These are phyloP conservation scores for Nelumbo lutea DNA, from an alignment of 164 flowering plant species.

Conservation along the genomic window DNA sequence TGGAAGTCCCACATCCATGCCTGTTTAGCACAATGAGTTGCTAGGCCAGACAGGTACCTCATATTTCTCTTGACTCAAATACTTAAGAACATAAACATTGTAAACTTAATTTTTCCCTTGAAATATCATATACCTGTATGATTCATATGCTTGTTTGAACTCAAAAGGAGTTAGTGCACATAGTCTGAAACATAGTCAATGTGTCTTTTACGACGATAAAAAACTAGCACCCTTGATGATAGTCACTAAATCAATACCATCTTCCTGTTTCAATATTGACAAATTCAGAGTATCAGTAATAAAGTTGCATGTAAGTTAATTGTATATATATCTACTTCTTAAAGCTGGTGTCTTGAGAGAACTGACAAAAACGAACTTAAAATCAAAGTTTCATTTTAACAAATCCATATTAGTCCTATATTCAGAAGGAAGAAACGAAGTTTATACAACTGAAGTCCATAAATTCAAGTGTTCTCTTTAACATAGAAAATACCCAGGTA, in stretches of 20 bases:
- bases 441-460: too few species aligned
- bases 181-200: slow-evolving; percentile 49
- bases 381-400: too few species aligned
- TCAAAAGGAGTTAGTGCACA: slow-evolving; percentile 48
- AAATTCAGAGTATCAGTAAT: not conserved
- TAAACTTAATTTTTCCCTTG: not conserved
- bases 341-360: too few species aligned
- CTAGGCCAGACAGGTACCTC: not conserved
- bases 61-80: not conserved
- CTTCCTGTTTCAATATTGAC: slow-evolving; percentile 40
- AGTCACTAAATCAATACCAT: slow-evolving; percentile 49
- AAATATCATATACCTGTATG: slow-evolving; percentile 27
- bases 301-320: not conserved
- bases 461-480: too few species aligned
- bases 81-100: not conserved
- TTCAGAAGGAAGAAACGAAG: too few species aligned
- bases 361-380: too few species aligned
- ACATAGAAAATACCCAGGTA: too few species aligned
- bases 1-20: not conserved
- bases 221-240: slow-evolving; percentile 44
- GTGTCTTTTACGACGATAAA: slow-evolving; percentile 50
- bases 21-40: not conserved
- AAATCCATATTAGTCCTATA: too few species aligned
- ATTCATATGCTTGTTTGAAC: slow-evolving; percentile 21
- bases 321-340: too few species aligned